Conservation (phyloP, 2,329 filamentous ascomycete species). For the Cytospora chrysosperma region DNA sequence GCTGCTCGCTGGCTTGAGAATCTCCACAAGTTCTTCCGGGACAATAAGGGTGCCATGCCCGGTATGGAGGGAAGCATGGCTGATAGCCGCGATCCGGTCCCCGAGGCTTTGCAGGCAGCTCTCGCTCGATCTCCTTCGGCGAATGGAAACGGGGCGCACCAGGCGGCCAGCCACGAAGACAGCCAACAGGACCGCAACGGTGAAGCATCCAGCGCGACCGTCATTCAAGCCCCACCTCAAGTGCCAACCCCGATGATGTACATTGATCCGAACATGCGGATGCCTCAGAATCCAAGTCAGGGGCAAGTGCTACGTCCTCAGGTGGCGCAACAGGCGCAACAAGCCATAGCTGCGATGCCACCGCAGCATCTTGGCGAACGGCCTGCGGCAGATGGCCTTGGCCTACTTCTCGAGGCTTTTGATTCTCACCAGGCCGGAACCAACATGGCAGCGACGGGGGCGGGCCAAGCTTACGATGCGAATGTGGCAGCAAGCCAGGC, state of each 20-base stretch:
- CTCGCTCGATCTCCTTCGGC: conserved; percentile 6
- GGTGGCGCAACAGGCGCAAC: conserved; percentile 21
- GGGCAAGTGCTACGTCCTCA: conserved; percentile 25
- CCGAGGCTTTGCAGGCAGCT: conserved; percentile 30
- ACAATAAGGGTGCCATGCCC: conserved; percentile 41
- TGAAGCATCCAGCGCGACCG: conserved; percentile 16
- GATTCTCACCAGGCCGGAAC: conserved; percentile 35
- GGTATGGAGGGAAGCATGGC: conserved; percentile 50
- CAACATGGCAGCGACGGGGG: conserved; percentile 16
- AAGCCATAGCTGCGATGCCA: conserved; percentile 26
- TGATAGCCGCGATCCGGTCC: conserved; percentile 40
- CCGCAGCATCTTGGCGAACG: conserved; percentile 27
- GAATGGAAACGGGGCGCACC: conserved; percentile 19
- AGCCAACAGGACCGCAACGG: conserved; percentile 18
- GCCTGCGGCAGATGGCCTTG: conserved; percentile 37
- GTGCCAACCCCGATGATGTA: conserved; percentile 26
- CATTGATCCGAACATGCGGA: conserved; percentile 29
- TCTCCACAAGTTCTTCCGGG: conserved; percentile 46
- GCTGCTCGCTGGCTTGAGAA: conserved; percentile 53
- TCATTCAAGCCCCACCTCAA: conserved; percentile 27
- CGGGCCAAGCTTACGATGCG: conserved; percentile 20
- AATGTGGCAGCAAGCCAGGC: conserved; percentile 17
- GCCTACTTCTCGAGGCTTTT: conserved; percentile 43
- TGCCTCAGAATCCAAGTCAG: conserved; percentile 21
- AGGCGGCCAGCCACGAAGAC: conserved; percentile 4